Evolutionary conservation across 257 asterid genomes (phyloP), one percentile per base, ranked within the genome.

Genomic region (Capsicum rhomboideum): DNA sequence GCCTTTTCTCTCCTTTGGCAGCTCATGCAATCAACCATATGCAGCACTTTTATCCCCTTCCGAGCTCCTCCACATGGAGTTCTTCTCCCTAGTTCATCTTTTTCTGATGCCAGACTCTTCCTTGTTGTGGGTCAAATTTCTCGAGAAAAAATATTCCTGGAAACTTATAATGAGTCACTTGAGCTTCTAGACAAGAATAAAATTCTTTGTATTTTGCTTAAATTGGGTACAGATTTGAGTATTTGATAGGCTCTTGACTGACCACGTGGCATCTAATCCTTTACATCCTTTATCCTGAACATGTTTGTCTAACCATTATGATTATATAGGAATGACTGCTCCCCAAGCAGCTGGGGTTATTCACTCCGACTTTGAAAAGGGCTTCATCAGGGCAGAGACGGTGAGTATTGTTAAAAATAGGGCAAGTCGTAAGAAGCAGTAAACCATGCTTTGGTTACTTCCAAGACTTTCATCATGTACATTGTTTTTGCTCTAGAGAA

Each of bases 321-420:
- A 17, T 44, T 87, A 28, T 80, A 87, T 85, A 94, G 99, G 99
- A 83, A 94, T 94, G 98, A 96, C 99, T 81, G 99, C 98, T 80
- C 99, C 99, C 83, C 96, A 96, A 91, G 98, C 99, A 55, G 99
- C 99, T 89, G 99, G 99, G 53, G 98, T 97, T 59, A 97, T 97
- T 87, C 98, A 97, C 90, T 92, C 99, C 0, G 99, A 97, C 88
- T 97, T 97, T 82, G 99, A 97, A 89, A 92, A 97, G 89, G 99
- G 99, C 83, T 97, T 97, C 90, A 97, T 97, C 87, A 91, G 98
- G 88, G 99, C 99, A 83, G 98, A 97, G 91, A 97, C 98, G 91
- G 99, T 96, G 84, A 89, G 92, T 66, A 83, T 80, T 64, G 72
- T 64, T 64, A 0, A 13, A 49, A 16, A 52, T 26, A 50, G 63